These are phyloP conservation scores for Syzygium syzygioides DNA, from an alignment of 441 rosid genomes.

Conservation along the genomic window DNA sequence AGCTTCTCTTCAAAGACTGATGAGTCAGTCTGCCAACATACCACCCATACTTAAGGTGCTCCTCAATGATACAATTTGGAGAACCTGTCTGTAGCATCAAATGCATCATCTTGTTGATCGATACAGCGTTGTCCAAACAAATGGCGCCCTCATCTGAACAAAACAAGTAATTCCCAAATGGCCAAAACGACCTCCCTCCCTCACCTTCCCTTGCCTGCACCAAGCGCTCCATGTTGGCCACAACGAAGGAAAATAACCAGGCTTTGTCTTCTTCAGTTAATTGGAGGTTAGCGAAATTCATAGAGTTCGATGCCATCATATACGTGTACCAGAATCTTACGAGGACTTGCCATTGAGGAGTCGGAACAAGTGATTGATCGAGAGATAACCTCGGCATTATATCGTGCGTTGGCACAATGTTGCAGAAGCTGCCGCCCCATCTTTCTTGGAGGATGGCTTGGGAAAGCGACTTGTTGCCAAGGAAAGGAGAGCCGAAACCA, in stretches of 20 bases:
- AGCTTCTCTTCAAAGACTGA: constrained; percentile 40
- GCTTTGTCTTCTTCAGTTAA: constrained; percentile 11
- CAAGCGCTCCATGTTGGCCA: constrained; percentile 3
- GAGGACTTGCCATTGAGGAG: constrained; percentile 19
- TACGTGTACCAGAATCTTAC: constrained; percentile 22
- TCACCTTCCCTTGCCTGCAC: constrained; percentile 8
- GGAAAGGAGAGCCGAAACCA: constrained; percentile 78
- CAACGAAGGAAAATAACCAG: constrained; percentile 17
- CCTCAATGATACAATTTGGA: constrained; percentile 33
- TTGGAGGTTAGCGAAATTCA: neutral
- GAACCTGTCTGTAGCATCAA: constrained; percentile 25
- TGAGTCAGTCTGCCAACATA: constrained; percentile 28
- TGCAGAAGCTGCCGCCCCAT: constrained; percentile 62
- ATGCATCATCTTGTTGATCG: constrained; percentile 48
- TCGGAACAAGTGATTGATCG: constrained; percentile 12
- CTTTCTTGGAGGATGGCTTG: constrained; percentile 39
- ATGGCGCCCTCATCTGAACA: constrained; percentile 63
- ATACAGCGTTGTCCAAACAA: constrained; percentile 49
- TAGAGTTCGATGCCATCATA: constrained; percentile 16
- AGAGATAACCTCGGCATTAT: constrained; percentile 47
- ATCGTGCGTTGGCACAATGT: constrained; percentile 57
- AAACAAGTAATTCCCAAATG: constrained; percentile 63
- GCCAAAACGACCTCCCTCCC: constrained; percentile 39
- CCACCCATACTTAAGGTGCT: constrained; percentile 56
- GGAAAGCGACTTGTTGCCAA: constrained; percentile 57